Evolutionary conservation across 768 basidiomycete genomes (phyloP), one percentile per base, ranked within the genome.

Genomic region (Mycena epipterygia): DNA sequence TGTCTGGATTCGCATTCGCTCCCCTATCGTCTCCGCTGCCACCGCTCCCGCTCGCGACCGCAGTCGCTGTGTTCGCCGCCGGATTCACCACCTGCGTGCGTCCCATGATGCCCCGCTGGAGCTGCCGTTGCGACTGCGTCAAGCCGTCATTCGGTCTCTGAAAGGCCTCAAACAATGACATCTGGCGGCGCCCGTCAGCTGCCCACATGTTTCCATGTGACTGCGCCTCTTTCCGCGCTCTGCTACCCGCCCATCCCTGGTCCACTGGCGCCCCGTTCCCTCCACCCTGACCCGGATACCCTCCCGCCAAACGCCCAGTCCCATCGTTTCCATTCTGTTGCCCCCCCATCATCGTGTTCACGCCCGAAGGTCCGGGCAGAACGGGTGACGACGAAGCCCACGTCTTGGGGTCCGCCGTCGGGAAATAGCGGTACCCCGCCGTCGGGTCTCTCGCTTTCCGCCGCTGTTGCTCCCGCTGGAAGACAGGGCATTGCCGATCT

Each of bases 391-490:
- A 30, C 16, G 29, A 1, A 3, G 41, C 64, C 64, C 64, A 65
- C 3, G 64, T 65, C 13, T 42, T 19, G 0, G 55, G 64, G 33
- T 65, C 64, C 25, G 13, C 12, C 1, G 41, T 64, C 21, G 64
- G 64, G 64, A 64, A 12, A 12, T 64, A 64, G 1, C 64, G 29
- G n/a, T 65, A 65, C 2, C 55, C 64, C 23, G 35, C 53, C 0
- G 58, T 52, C 4, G 66, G 66, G 13, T 67, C 58, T 17, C 39
- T 21, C n/a, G 27, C 30, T 19, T 23, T 17, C 32, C 21, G 29
- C 19, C 32, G 16, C 51, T 41, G 37, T 17, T 33, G 39, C n/a
- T 37, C 58, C 41, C 17, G 30, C 52, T 23, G 0, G 21, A 53
- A 64, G 5, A 35, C 53, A 4, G 63, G 41, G 52, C 62, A 64